Base-by-base conservation (phyloP, 345 rosid genomes). In the Pelargonium nanum region DNA sequence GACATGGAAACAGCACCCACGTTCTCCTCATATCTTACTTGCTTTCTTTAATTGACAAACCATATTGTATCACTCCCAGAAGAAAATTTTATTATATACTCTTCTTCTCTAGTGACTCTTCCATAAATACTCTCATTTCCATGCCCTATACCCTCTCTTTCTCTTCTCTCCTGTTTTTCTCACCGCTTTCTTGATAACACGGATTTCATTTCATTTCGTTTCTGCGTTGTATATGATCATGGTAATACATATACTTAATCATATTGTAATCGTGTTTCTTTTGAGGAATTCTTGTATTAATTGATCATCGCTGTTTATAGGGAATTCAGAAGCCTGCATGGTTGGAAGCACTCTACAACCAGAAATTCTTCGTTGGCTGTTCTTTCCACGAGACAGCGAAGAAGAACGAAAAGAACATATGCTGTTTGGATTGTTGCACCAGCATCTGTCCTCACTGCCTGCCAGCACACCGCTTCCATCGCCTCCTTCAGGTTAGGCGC, bases 371-470 rank as follows among this genome's bases (percentile, higher is more conserved):
- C 19, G 88, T 61, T 19, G 89, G 79, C 2, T 93, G 99, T 63
- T 62, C 81, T 0, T 80, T 77, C 60, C 99, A 93, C 57, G 97
- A 84, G 70, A 72, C 74, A 1, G 81, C 90, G 1, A 93, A 87
- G 80, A 93, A 93, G 83, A 93, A 93, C 22, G 99, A 93, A 64
- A 89, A 81, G 80, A 93, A 93, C 68, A 86, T 89, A 0, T 93
- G 81, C 56, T 93, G 99, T 56, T 78, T 93, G 60, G 99, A 89
- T 75, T 93, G 97, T 67, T 85, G 96, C 75, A 66, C 71, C 53
- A 93, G 99, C 69, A 80, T 93, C 4, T 93, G 99, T 71, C 96
- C 99, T 80, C 96, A 89, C 24, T 93, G 99, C 59, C 77, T 93
- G 3, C 84, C 96, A 0, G 79, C 87, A 12, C 99, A 93, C 71